These are phyloP conservation scores for Pichia sp. DNA, from an alignment of 1,139 yeast species.

Conservation along the genomic window DNA sequence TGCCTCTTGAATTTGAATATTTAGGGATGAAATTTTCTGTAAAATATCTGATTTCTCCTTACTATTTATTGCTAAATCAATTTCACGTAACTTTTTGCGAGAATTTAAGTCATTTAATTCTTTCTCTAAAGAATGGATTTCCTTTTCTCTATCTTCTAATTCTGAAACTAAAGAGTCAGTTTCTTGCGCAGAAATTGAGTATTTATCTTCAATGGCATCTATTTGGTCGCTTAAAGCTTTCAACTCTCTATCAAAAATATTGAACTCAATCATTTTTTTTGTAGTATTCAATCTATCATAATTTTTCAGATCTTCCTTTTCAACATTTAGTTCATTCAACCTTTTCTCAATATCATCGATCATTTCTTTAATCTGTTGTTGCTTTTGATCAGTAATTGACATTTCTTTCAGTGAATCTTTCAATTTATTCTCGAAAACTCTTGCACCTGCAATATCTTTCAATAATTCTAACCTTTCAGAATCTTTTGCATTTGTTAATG, in stretches of 20 bases:
- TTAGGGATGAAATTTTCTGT: slow-evolving; percentile 27
- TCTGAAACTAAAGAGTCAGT: slow-evolving; percentile 39
- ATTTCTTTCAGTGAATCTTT: slow-evolving; percentile 76
- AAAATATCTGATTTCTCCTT: slow-evolving; percentile 41
- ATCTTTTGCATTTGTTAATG: slow-evolving; percentile 85
- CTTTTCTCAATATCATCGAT: slow-evolving; percentile 63
- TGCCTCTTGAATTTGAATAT: slow-evolving; percentile 23
- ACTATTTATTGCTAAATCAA: slow-evolving; percentile 46
- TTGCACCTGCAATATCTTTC: slow-evolving; percentile 94
- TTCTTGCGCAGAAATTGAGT: slow-evolving; percentile 43
- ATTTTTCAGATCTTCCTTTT: slow-evolving; percentile 65
- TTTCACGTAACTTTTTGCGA: slow-evolving; percentile 37
- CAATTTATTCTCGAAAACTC: slow-evolving; percentile 75
- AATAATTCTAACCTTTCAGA: slow-evolving; percentile 67
- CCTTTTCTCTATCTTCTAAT: slow-evolving; percentile 41
- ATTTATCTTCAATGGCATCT: slow-evolving; percentile 54
- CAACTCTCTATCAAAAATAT: slow-evolving; percentile 71
- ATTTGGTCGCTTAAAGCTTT: slow-evolving; percentile 53
- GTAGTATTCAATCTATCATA: slow-evolving; percentile 62
- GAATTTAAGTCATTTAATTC: slow-evolving; percentile 38
- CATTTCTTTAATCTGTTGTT: slow-evolving; percentile 69
- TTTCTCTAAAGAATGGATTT: slow-evolving; percentile 41
- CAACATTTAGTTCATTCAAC: slow-evolving; percentile 71
- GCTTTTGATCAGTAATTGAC: slow-evolving; percentile 61
- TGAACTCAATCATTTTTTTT: slow-evolving; percentile 68